Base-by-base conservation (phyloP, 495 filamentous ascomycete genomes). In the Physcia stellaris region DNA sequence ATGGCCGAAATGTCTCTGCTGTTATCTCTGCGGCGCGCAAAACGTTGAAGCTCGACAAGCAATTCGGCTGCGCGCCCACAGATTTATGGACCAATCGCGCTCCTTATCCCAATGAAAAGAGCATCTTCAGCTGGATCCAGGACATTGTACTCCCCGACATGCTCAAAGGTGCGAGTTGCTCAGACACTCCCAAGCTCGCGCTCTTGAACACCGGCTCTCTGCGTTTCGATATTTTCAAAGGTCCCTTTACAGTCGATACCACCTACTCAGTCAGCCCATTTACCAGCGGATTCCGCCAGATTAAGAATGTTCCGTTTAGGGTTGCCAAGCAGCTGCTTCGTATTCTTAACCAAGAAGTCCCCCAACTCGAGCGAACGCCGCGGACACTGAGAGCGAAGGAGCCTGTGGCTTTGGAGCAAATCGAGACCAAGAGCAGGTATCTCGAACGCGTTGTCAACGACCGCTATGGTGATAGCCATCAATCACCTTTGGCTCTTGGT, bases 161-260 rank as follows among this genome's bases (percentile, higher is more conserved):
- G 16, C 57, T 83, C 29, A 52, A 52, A 45, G 73, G 77, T 47
- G 18, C 53, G 23, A 48, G 49, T 31, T 63, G 68, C 6, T 50
- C 43, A 11, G 60, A 67, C 11, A 62, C 60, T 16, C 68, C 86
- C 10, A 67, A 71, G 1, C 61, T 95, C 6, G 79, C 77, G 6
- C 70, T 96, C 43, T 60, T 79, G 20, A 98, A 98, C 53, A 92
- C 85, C 5, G 90, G 90, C 7, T 80, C 81, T 2, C 75, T 96
- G 40, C 80, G 90, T 32, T 96, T 95, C 53, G 90, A 98, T 53
- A 79, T 98, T 45, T 94, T 95, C 68, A 70, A 87, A 52, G 92
- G 90, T 0, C 62, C 76, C 1, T 95, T 95, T 47, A 95, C 90
- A 0, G 73, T 68, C 33, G 90, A 98, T 50, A 79, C 78, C 0